These are phyloP conservation scores for Stereum hirsutum DNA, from an alignment of 1,284 basidiomycete species.

Conservation along the genomic window DNA sequence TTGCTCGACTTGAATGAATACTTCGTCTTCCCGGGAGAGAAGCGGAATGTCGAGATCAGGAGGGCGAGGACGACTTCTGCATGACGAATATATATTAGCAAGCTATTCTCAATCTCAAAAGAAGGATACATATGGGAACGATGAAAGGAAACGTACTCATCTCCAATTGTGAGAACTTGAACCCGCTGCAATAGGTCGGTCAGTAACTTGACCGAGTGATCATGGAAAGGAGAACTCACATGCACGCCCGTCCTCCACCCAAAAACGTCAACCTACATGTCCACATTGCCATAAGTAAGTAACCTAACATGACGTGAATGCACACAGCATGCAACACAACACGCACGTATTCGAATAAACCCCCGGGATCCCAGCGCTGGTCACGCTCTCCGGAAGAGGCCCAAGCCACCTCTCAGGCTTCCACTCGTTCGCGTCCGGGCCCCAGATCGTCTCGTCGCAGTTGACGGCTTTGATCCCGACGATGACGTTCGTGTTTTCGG, in stretches of 20 bases:
- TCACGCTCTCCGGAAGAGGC: conserved; percentile 1
- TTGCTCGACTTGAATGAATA: no score
- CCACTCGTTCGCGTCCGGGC: conserved; percentile 1
- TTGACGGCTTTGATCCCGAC: not conserved
- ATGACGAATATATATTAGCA: not conserved
- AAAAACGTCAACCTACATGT: conserved; percentile 1
- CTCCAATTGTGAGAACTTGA: conserved; percentile 4
- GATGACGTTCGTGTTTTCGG: not conserved
- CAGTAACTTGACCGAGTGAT: no score
- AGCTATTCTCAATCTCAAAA: not conserved
- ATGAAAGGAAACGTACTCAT: not conserved
- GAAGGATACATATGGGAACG: not conserved
- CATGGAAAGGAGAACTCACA: not conserved
- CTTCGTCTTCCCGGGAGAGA: not conserved
- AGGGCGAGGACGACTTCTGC: not conserved
- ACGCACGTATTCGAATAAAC: conserved; percentile 4
- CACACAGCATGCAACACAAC: not conserved
- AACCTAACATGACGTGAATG: no score
- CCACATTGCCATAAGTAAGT: not conserved
- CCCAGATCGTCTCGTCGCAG: conserved; percentile 2
- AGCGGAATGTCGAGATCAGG: not conserved
- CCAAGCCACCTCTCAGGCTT: conserved; percentile 3
- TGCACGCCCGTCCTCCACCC: conserved; percentile 3
- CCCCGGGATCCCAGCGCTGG: conserved; percentile 1
- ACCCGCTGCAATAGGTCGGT: not conserved